Evolutionary conservation across 352 stramenopile genomes (phyloP), one percentile per base, ranked within the genome.

Genomic region (Pythium volutum): DNA sequence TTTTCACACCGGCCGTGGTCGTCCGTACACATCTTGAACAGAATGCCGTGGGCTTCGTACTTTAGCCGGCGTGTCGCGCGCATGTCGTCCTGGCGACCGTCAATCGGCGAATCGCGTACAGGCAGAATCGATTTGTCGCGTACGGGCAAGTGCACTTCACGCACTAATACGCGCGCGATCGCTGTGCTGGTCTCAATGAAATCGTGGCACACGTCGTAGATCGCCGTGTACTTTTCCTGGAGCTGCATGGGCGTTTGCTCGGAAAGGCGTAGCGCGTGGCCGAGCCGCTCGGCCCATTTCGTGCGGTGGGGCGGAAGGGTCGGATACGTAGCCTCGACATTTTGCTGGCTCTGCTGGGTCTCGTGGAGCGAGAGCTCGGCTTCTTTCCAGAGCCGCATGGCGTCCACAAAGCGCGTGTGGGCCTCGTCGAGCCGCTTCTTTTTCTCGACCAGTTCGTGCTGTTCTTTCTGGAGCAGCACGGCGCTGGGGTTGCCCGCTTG

Each of bases 1-100:
- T 88, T 77, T 54, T 98, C 91, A 55, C 88, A 98, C 4, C 93
- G 73, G 18, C 91, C 91, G 61, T 98, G 85, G 52, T 98, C 90
- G 45, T 98, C 91, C 2, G 77, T 86, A 51, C 77, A 92, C 16
- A 98, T 67, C 67, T 96, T 87, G 67, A 97, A 97, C 4, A 88
- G 64, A 20, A 98, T 96, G 38, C 91, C 88, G 55, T 95, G 84
- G 0, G 75, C 82, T 58, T 96, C 88, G 51, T 87, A 97, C 50
- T 88, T 95, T 2, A 85, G 62, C 7, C 84, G 75, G 15, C 57
- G 64, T 0, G 75, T 77, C 0, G 63, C 51, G 4, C 86, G 83
- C 15, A 95, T 74, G 4, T 84, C 69, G 42, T 91, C 83, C 34
- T 79, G 76, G 1, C 90, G 72, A 2, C 89, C 87, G 49, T 97